Conservation (phyloP, 805 yeast species). For the Kazachstania martiniae region DNA sequence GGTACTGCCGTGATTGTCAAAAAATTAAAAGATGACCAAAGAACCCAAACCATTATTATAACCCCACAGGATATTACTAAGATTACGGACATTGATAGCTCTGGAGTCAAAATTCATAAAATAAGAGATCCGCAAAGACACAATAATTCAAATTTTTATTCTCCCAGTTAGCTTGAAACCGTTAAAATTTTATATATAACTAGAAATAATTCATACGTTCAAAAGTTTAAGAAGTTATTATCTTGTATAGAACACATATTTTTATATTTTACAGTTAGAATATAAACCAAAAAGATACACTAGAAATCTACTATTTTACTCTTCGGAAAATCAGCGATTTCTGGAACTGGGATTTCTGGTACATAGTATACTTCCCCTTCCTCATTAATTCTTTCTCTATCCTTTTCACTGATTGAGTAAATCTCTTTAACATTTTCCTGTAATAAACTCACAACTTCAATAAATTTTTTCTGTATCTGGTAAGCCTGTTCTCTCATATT, state of each 20-base stretch:
- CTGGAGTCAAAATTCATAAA: constrained; percentile 52
- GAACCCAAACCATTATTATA: constrained; percentile 80
- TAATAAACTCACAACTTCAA: constrained; percentile 44
- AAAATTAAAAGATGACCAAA: constrained; percentile 47
- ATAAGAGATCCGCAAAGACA: constrained; percentile 36
- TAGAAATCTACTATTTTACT: constrained; percentile 49
- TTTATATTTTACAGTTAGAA: too few species aligned
- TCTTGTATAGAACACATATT: too few species aligned
- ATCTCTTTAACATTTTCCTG: constrained; percentile 62
- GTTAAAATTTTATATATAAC: too few species aligned
- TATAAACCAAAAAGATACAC: neutral
- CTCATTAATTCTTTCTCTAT: constrained; percentile 82
- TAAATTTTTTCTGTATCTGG: constrained; percentile 60
- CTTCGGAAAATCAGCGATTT: constrained; percentile 50
- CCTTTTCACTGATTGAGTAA: constrained; percentile 70
- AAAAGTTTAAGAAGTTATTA: too few species aligned
- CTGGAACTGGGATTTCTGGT: constrained; percentile 67
- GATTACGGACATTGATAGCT: constrained; percentile 50
- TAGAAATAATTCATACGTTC: too few species aligned
- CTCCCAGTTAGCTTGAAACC: too few species aligned
- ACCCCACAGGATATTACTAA: constrained; percentile 84
- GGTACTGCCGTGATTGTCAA: constrained; percentile 66
- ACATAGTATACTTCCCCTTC: constrained; percentile 73
- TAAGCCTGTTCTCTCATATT: constrained; percentile 68
- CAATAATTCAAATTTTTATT: constrained; percentile 16